Base-by-base conservation (phyloP, 2,329 filamentous ascomycete species). In the Paraphaeosphaeria minitans region DNA sequence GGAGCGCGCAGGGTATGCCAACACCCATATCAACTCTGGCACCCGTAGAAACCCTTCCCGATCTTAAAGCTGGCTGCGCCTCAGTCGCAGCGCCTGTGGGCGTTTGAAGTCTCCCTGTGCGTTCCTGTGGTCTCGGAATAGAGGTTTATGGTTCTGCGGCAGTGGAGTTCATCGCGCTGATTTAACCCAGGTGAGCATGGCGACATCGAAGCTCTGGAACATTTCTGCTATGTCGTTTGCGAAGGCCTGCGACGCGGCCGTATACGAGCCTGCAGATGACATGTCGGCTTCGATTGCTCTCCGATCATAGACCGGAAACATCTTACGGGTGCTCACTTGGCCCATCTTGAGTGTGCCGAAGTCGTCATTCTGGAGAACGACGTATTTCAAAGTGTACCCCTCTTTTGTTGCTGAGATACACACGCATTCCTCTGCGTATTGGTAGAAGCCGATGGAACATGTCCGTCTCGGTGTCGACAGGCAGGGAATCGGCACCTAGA, bases 401-500 rank as follows among this genome's bases (percentile, higher is more conserved):
- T 22, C 2, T 14, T 21, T 42, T 13, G 43, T 53, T 2, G 22
- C 7, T 1, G 50, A 53, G 12, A 37, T 53, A 42, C 50, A 53
- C 9, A 53, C 50, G 37, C 43, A 37, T 12, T 37, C 50, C 14
- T 31, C 10, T 14, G 37, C 31, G 7, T 10, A 33, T 14, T 53
- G 43, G 4, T 3, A 3, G 37, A 24, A 53, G 24, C 27, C 50
- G 7, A 37, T 53, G 14, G 3, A 42, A 19, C 6, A 6, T 14
- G 21, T 51, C 35, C 42, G 49, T 29, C 1, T 39, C 29, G 16
- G 13, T n/a, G 10, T 22, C 47, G 16, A 5, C 19, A 2, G 7
- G 14, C 37, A 67, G 50, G 3, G 62, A 62, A 7, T 56, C 39
- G 3, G 64, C 61, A n/a, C 64, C 64, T 19, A 65, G 56, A 10